Conservation (phyloP, 805 yeast genomes). For the Jamesozyma piceae region DNA sequence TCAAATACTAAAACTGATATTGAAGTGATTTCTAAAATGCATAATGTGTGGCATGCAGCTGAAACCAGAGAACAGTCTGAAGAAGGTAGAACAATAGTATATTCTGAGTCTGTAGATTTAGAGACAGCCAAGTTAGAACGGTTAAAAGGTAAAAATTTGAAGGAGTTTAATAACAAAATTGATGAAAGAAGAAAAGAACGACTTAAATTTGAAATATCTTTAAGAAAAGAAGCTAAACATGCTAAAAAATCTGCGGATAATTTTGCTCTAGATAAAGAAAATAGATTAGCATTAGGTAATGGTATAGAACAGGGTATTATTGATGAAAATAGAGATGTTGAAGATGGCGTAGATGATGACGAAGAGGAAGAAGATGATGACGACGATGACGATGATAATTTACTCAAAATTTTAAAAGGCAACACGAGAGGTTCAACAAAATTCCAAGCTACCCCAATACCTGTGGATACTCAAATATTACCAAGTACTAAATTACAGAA, state of each 20-base stretch:
- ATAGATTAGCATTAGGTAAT: neutral
- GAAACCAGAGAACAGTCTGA: constrained; percentile 36
- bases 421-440: constrained; percentile 2
- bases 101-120: constrained; percentile 33
- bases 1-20: constrained; percentile 25
- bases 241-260: constrained; percentile 14
- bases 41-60: constrained; percentile 40
- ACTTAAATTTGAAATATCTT: constrained; percentile 25
- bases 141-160: constrained; percentile 42
- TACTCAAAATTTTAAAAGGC: constrained; percentile 2
- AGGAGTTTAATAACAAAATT: constrained; percentile 38
- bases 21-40: constrained; percentile 10
- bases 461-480: constrained; percentile 22
- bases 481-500: constrained; percentile 26
- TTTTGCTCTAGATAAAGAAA: neutral
- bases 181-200: constrained; percentile 37
- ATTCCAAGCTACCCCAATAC: constrained; percentile 12
- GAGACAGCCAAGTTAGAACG: constrained; percentile 39
- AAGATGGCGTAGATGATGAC: neutral
- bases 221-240: constrained; percentile 26
- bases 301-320: neutral
- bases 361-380: constrained; percentile 9
- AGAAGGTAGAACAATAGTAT: constrained; percentile 55
- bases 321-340: neutral
- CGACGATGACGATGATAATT: constrained; percentile 25